Conservation (phyloP, 306 rosid species). For the Fragaria nilgerrensis region DNA sequence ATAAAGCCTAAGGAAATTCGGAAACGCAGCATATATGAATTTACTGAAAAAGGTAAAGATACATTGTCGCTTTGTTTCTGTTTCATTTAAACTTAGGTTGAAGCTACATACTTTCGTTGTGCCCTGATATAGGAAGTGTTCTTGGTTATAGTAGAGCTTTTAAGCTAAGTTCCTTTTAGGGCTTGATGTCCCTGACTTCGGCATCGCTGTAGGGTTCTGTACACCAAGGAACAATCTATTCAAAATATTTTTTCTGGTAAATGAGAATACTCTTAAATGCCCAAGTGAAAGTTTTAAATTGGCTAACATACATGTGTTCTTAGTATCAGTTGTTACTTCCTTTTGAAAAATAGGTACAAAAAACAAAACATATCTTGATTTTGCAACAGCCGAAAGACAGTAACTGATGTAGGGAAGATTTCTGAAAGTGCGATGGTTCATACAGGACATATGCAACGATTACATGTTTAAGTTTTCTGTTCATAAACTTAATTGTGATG, state of each 20-base stretch:
- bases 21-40: conserved; percentile 61
- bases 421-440: not conserved
- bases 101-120: not conserved
- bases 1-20: conserved; percentile 43
- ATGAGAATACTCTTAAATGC: not conserved
- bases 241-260: not conserved
- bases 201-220: not conserved
- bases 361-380: not conserved
- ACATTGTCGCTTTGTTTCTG: not conserved
- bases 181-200: not conserved
- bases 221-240: not conserved
- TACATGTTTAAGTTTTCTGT: not conserved
- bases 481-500: not conserved
- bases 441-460: not conserved
- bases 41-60: conserved; percentile 50
- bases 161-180: not conserved
- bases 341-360: not conserved
- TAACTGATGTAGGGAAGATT: not conserved
- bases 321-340: not conserved
- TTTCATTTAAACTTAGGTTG: not conserved
- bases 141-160: not conserved
- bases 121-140: not conserved
- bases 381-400: not conserved
- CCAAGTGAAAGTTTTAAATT: not conserved
- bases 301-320: not conserved